Evolutionary conservation across 2,329 filamentous ascomycete species (phyloP).

Genomic region (Aspergillus unguis): DNA sequence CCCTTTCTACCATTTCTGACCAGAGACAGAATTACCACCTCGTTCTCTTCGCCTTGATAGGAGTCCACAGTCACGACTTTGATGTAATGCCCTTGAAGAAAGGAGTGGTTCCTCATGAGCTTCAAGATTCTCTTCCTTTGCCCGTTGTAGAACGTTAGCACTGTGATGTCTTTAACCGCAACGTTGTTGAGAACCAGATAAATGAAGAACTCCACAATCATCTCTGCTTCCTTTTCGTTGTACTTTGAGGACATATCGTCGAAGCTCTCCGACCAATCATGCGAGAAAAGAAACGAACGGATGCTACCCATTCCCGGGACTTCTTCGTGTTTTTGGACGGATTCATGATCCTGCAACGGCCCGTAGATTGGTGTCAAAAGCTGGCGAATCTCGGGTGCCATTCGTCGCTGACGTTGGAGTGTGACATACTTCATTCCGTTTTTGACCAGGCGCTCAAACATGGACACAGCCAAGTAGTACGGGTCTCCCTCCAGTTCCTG

Average conservation of each 20-base stretch:
- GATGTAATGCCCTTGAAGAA: conserved; percentile 45
- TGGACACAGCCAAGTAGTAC: conserved; percentile 67
- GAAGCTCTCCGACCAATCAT: conserved; percentile 62
- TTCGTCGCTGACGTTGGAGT: conserved; percentile 66
- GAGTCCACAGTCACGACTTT: conserved; percentile 81
- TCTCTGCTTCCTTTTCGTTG: conserved; percentile 70
- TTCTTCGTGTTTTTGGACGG: conserved; percentile 52
- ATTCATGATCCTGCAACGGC: conserved; percentile 56
- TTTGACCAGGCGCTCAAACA: conserved; percentile 75
- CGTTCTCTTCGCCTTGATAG: conserved; percentile 89
- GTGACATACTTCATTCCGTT: conserved; percentile 62
- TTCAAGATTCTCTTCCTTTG: conserved; percentile 66
- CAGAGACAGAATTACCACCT: conserved; percentile 74
- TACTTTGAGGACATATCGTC: conserved; percentile 64
- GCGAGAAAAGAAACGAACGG: conserved; percentile 62
- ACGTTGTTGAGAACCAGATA: conserved; percentile 70
- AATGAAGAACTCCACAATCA: conserved; percentile 69
- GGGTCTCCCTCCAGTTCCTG: conserved; percentile 57
- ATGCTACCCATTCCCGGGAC: conserved; percentile 62
- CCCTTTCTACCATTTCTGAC: conserved; percentile 64
- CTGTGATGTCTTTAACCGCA: conserved; percentile 61
- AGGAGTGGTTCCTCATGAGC: conserved; percentile 40
- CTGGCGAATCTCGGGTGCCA: conserved; percentile 66
- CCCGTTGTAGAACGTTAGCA: conserved; percentile 85
- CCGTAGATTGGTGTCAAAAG: conserved; percentile 62